These are phyloP conservation scores for Arthroderma uncinatum DNA, from an alignment of 2,329 filamentous ascomycete species.

Conservation along the genomic window DNA sequence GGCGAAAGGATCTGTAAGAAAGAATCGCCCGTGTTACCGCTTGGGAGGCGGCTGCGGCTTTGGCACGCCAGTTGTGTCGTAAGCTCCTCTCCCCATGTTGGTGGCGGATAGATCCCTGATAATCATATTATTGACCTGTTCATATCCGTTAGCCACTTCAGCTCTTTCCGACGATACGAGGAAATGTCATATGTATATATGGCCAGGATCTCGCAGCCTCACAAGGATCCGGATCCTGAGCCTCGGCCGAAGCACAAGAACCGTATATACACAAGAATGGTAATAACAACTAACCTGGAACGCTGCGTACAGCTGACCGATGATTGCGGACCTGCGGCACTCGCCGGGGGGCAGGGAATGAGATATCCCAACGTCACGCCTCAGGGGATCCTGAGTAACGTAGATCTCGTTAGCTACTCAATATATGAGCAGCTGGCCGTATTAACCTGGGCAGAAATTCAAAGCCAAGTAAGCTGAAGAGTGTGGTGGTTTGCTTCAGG, in stretches of 20 bases:
- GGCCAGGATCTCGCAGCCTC: neutral
- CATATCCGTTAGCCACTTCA: neutral
- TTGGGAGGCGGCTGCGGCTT: constrained; percentile 39
- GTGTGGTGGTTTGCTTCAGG: too few species aligned
- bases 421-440: too few species aligned
- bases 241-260: neutral
- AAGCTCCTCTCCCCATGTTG: constrained; percentile 43
- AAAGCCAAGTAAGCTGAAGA: too few species aligned
- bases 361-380: neutral
- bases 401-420: too few species aligned
- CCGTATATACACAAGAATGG: neutral
- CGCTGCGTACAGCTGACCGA: neutral
- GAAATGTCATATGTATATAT: neutral
- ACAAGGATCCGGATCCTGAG: neutral
- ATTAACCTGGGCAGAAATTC: too few species aligned
- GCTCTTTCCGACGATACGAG: too few species aligned
- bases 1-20: neutral
- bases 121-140: constrained; percentile 9
- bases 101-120: constrained; percentile 23
- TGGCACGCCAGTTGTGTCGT: constrained; percentile 42
- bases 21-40: constrained; percentile 18
- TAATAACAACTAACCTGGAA: neutral
- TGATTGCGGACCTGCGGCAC: constrained; percentile 4
- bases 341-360: neutral
- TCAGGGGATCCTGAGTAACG: neutral